Evolutionary conservation across 768 basidiomycete species (phyloP).

Genomic region (Cyclocybe aegerita): DNA sequence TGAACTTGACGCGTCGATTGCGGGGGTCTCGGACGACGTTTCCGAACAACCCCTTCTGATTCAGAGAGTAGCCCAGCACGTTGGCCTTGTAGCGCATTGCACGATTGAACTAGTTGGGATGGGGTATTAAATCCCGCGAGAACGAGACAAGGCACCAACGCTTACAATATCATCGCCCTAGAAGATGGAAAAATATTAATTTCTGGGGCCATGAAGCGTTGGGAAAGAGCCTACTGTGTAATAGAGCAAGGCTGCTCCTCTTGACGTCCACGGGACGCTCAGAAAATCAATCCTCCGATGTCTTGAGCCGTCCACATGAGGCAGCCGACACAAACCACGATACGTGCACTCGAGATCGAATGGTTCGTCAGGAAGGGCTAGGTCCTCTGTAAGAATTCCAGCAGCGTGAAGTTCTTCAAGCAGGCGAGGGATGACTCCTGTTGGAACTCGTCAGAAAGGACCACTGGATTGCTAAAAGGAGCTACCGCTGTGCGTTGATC

Average conservation of each 20-base stretch:
- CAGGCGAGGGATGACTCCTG: slow-evolving; percentile 63
- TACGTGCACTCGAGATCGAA: slow-evolving; percentile 74
- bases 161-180: slow-evolving; percentile 86
- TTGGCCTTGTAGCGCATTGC: slow-evolving; percentile 84
- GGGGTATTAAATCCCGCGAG: not conserved
- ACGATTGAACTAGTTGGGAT: slow-evolving; percentile 72
- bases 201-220: not conserved
- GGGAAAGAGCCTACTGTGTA: slow-evolving; percentile 65
- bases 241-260: slow-evolving; percentile 88
- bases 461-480: not conserved
- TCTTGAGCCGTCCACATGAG: slow-evolving; percentile 36
- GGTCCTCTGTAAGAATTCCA: slow-evolving; percentile 77
- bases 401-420: slow-evolving; percentile 53
- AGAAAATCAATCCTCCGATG: slow-evolving; percentile 86
- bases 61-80: slow-evolving; percentile 78
- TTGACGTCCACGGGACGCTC: slow-evolving; percentile 72
- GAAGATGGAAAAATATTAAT: slow-evolving; percentile 1
- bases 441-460: not conserved
- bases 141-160: slow-evolving; percentile 23
- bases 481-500: slow-evolving; percentile 70
- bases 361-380: slow-evolving; percentile 68
- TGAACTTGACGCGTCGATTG: slow-evolving; percentile 59
- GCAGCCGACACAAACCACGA: slow-evolving; percentile 74
- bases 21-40: slow-evolving; percentile 72
- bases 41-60: slow-evolving; percentile 79